Conservation (phyloP, 2,329 filamentous ascomycete species). For the Fonsecaea pugnacius region DNA sequence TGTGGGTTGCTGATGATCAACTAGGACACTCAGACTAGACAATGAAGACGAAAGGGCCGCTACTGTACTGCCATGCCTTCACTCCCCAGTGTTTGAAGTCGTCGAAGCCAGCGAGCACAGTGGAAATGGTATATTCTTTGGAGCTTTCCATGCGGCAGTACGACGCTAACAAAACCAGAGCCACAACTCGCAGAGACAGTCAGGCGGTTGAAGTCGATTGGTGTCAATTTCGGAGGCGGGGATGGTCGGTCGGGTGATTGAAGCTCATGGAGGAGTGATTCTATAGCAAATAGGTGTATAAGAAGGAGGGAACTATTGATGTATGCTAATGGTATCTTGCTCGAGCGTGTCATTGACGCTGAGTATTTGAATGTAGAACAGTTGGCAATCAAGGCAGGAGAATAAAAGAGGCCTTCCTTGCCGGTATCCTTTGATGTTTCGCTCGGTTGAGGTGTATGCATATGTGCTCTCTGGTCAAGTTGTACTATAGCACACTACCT, state of each 20-base stretch:
- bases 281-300: not conserved
- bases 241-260: not conserved
- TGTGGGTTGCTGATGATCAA: constrained; percentile 7
- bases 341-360: not conserved
- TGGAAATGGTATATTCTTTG: constrained; percentile 17
- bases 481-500: not conserved
- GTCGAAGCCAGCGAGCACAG: constrained; percentile 29
- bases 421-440: not conserved
- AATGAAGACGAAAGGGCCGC: constrained; percentile 3
- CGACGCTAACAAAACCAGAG: constrained; percentile 16
- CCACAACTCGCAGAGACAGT: constrained; percentile 19
- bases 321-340: not conserved
- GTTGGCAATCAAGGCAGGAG: not conserved
- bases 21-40: constrained; percentile 11
- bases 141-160: not conserved
- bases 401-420: not conserved
- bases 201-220: constrained; percentile 25
- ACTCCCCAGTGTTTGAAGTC: constrained; percentile 32
- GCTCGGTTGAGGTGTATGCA: not conserved
- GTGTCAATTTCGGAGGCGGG: constrained; percentile 23
- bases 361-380: not conserved
- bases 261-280: not conserved
- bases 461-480: not conserved
- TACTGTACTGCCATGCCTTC: constrained; percentile 26
- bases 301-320: not conserved